Base-by-base conservation (phyloP, 78 protist genomes). In the Acrasis kona region DNA sequence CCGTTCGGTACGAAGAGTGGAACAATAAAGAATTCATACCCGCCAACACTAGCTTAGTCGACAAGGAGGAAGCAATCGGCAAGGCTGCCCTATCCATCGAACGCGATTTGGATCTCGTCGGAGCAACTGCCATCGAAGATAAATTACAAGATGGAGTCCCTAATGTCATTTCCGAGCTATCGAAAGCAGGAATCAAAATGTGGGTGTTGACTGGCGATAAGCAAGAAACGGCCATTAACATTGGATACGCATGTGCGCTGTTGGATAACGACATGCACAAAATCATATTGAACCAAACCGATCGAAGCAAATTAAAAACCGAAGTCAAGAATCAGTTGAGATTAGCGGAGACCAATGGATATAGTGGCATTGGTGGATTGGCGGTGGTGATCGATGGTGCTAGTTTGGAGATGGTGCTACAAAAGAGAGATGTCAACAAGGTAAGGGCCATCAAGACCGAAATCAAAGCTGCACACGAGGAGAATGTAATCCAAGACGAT, bases 121-220 rank as follows among this genome's bases (percentile, higher is more conserved):
- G 97, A 5, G 83, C 84, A 57, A 88, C 95, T 3, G 95, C 89
- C 7, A 87, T 92, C 70, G 95, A 91, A 57, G 96, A 91, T 72
- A 34, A 41, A 77, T 71, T 92, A 40, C 92, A 84, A 50, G 78
- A 79, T 19, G 69, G 34, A 19, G 85, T 82, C n/a, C 78, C 80
- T 5, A 36, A 67, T 28, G 40, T 83, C 3, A 86, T 86, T 28
- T 19, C 10, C 10, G 39, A 4, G 50, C 65, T 77, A 19, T 39
- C 32, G 5, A 2, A 27, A 8, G 82, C 77, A 31, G 89, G 84
- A 35, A 57, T 89, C 30, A 42, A 34, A 34, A 35, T 89, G n/a
- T 87, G 87, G 87, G 79, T 89, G 9, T 80, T 89, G 27, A 89
- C 93, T 1, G 93, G 93, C 57, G 93, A 89, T 79, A 89, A 89